Conservation (phyloP, 2,329 filamentous ascomycete genomes). For the Epichloe brachyelytri region DNA sequence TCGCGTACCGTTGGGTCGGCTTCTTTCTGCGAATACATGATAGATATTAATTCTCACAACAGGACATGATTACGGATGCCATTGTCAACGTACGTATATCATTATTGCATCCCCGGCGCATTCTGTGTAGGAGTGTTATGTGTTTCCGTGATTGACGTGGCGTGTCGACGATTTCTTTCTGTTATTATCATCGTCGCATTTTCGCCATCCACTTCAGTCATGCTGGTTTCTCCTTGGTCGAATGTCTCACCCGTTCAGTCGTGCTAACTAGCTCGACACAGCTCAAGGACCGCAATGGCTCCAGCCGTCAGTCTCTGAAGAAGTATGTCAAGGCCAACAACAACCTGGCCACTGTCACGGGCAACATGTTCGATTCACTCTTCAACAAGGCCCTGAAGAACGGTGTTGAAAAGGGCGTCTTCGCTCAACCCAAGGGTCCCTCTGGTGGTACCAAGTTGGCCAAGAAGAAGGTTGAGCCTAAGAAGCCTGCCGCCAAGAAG, state of each 20-base stretch:
- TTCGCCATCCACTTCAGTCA: background rate
- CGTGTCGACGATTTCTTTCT: background rate
- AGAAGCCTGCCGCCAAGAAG: slow-evolving; percentile 24
- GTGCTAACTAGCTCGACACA: slow-evolving; percentile 28
- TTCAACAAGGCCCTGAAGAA: slow-evolving; percentile 77
- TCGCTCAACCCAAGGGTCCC: slow-evolving; percentile 80
- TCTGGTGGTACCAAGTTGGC: slow-evolving; percentile 88
- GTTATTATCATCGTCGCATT: background rate
- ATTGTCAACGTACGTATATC: slow-evolving; percentile 43
- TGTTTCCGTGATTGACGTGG: background rate
- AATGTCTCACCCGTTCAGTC: slow-evolving; percentile 1
- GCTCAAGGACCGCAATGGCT: slow-evolving; percentile 52
- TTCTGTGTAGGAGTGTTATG: slow-evolving; percentile 6
- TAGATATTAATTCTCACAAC: slow-evolving; percentile 13
- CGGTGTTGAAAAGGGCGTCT: slow-evolving; percentile 77
- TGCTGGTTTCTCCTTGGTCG: background rate
- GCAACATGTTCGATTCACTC: slow-evolving; percentile 53
- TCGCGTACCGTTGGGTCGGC: slow-evolving; percentile 7
- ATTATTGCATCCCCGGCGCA: slow-evolving; percentile 25
- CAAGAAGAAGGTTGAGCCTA: slow-evolving; percentile 50
- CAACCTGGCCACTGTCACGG: slow-evolving; percentile 27
- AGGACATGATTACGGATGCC: slow-evolving; percentile 53
- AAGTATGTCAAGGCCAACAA: slow-evolving; percentile 48
- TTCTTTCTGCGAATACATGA: background rate
- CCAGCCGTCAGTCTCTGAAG: slow-evolving; percentile 48